Percentiles rank a stretch among this genome's conserved stretches.
Evolutionary conservation across 768 basidiomycete genomes (phyloP).

Genomic region (Rhizopogon roseolus): DNA sequence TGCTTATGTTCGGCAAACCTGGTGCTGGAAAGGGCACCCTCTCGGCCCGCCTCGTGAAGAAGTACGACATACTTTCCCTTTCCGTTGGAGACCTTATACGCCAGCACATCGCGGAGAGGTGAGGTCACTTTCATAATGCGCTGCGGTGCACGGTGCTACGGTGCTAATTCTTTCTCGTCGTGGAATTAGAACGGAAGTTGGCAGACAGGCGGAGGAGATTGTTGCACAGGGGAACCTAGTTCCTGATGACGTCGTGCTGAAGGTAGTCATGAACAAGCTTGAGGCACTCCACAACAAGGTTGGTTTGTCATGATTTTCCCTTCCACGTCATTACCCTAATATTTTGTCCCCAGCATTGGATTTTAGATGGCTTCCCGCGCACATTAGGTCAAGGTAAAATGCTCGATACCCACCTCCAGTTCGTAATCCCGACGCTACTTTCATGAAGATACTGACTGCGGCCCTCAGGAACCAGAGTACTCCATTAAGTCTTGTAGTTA

Average conservation of each 20-base stretch:
- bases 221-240: slow-evolving; percentile 76
- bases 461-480: slow-evolving; percentile 48
- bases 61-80: slow-evolving; percentile 73
- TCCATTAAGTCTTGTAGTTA: slow-evolving; percentile 77
- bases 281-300: slow-evolving; percentile 65
- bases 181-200: slow-evolving; percentile 55
- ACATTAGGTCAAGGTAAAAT: slow-evolving; percentile 81
- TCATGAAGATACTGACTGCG: background rate
- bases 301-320: slow-evolving; percentile 3
- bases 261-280: slow-evolving; percentile 69
- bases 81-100: slow-evolving; percentile 85
- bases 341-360: slow-evolving; percentile 63
- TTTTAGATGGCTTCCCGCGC: slow-evolving; percentile 89
- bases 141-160: background rate
- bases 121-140: slow-evolving; percentile 12
- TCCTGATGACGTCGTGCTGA: slow-evolving; percentile 76
- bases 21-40: slow-evolving; percentile 86
- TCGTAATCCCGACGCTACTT: slow-evolving; percentile 14
- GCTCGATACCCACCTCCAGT: slow-evolving; percentile 74
- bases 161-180: background rate
- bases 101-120: slow-evolving; percentile 73
- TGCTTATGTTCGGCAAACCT: slow-evolving; percentile 57
- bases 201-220: slow-evolving; percentile 67
- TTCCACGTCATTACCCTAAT: background rate
- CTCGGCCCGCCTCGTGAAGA: slow-evolving; percentile 65